A percentile compares a stretch with the other conserved stretches of the same genome.
phyloP scores from a whole-genome alignment of 2,329 filamentous ascomycete species.

The Magnaporthiopsis poae region DNA sequence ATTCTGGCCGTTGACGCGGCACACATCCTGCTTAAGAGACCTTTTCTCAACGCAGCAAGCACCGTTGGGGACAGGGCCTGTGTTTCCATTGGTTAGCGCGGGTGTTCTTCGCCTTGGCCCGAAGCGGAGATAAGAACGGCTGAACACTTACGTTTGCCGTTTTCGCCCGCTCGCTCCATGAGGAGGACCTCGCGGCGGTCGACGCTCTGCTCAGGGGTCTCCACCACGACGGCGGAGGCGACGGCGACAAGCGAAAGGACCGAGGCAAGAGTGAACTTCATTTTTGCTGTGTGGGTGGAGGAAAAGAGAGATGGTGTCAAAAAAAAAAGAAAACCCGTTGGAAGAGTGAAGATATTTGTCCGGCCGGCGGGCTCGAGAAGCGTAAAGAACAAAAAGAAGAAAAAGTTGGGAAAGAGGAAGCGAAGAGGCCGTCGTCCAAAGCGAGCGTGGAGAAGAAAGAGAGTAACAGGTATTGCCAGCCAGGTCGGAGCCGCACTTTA shows the following conservation, averaged over 20 bases:
- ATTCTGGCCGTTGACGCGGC: conserved; percentile 22
- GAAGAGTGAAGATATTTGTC: not conserved
- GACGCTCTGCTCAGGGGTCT: conserved; percentile 14
- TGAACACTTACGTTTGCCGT: conserved; percentile 18
- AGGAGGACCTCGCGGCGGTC: conserved; percentile 17
- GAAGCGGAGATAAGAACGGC: not conserved
- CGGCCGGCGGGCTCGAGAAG: not conserved
- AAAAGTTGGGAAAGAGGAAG: not conserved
- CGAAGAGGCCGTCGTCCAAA: no score
- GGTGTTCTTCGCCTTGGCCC: not conserved
- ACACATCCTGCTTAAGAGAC: conserved; percentile 27
- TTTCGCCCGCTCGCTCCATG: conserved; percentile 19
- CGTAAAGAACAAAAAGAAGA: not conserved
- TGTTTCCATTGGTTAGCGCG: not conserved
- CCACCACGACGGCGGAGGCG: conserved; percentile 18
- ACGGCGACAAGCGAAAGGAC: conserved; percentile 17
- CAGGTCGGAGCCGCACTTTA: not conserved
- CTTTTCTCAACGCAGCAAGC: conserved; percentile 26
- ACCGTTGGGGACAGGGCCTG: conserved; percentile 22
- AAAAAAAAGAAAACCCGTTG: not conserved
- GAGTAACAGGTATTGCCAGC: not conserved
- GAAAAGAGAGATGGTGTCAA: not conserved
- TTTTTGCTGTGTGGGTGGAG: conserved; percentile 13
- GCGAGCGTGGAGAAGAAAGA: no score
- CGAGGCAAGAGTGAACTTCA: conserved; percentile 19